phyloP scores from a whole-genome alignment of 2,329 filamentous ascomycete species.

The Hymenotorrendiella dingleyae region DNA sequence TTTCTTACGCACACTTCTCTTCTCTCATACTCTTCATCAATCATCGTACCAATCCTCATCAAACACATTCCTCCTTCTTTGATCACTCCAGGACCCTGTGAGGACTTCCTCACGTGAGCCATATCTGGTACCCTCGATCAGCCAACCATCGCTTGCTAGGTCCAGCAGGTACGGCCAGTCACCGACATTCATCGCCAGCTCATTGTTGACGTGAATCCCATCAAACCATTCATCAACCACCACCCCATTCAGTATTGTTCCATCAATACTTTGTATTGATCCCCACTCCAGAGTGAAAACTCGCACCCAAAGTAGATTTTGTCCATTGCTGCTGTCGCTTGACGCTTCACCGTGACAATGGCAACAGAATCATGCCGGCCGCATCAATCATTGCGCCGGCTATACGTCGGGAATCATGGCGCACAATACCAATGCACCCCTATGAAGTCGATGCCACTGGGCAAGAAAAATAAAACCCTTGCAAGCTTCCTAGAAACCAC shows the following conservation, averaged over 20 bases:
- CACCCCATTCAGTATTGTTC: constrained; percentile 5
- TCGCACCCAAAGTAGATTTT: no score
- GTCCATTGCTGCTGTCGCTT: no score
- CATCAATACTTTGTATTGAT: neutral
- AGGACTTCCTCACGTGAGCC: constrained; percentile 23
- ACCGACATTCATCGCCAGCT: constrained; percentile 20
- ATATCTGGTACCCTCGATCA: constrained; percentile 30
- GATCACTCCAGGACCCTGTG: constrained; percentile 15
- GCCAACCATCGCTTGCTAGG: constrained; percentile 22
- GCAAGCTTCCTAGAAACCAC: neutral
- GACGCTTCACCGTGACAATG: no score
- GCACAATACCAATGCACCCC: no score
- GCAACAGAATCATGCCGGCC: no score
- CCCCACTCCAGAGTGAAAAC: no score
- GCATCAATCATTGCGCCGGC: no score
- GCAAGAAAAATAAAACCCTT: no score
- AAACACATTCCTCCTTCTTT: constrained; percentile 22
- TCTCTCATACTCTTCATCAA: constrained; percentile 12
- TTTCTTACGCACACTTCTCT: constrained; percentile 26
- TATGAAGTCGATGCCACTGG: no score
- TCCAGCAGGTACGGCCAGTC: constrained; percentile 20
- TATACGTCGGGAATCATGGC: no score
- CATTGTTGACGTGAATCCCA: constrained; percentile 15
- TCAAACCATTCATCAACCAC: constrained; percentile 19
- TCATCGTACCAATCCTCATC: constrained; percentile 14